Percentiles rank a stretch among this genome's conserved stretches.
Conservation (phyloP, 148 eudicot species). For the Rhododendron simsii region DNA sequence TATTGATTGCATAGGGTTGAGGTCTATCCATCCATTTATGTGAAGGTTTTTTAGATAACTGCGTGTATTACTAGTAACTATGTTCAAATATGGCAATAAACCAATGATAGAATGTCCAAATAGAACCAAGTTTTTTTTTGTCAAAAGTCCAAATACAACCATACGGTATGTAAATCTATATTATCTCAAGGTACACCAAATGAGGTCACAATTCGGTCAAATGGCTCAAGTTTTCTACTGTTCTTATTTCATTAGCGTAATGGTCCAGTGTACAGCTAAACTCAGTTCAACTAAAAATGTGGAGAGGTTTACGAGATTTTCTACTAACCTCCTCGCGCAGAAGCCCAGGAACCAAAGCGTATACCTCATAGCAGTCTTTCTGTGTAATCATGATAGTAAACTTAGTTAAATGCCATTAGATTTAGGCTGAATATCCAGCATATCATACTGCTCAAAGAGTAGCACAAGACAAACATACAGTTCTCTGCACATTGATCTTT, state of each 20-base stretch:
- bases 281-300: background rate
- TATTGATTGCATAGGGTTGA: slow-evolving; percentile 1
- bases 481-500: slow-evolving; percentile 81
- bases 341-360: slow-evolving; percentile 97
- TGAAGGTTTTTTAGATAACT: background rate
- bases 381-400: slow-evolving; percentile 22
- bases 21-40: background rate
- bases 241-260: background rate
- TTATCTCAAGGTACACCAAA: background rate
- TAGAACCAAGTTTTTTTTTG: background rate
- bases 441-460: background rate
- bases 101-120: background rate
- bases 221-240: background rate
- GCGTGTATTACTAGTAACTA: background rate
- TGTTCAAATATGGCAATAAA: background rate
- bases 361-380: slow-evolving; percentile 94
- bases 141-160: too few species aligned
- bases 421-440: background rate
- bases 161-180: background rate
- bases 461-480: slow-evolving; percentile 39
- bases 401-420: slow-evolving; percentile 3
- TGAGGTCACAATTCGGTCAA: background rate
- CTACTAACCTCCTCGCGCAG: slow-evolving; percentile 81
- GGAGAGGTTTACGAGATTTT: background rate
- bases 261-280: too few species aligned